Evolutionary conservation across 2,329 filamentous ascomycete species (phyloP).

Genomic region (Arthroderma sp.): DNA sequence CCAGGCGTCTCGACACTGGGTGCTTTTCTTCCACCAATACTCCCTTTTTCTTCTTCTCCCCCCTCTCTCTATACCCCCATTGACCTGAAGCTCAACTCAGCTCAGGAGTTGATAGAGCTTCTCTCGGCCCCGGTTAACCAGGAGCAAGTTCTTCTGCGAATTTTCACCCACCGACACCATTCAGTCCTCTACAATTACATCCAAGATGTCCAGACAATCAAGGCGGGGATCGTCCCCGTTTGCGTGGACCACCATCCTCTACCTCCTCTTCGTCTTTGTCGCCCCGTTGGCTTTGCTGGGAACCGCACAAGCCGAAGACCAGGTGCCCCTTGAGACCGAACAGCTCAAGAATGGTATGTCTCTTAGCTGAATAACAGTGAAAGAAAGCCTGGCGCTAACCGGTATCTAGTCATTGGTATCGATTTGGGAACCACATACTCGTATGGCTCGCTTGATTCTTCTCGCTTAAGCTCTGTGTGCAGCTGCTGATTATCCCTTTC

Average conservation of each 20-base stretch:
- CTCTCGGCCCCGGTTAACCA: neutral
- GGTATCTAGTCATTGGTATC: conserved; percentile 66
- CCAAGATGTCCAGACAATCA: conserved; percentile 49
- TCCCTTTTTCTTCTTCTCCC: conserved; percentile 15
- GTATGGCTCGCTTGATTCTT: conserved; percentile 18
- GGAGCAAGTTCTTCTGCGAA: neutral
- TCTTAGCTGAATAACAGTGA: neutral
- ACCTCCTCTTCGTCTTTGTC: conserved; percentile 78
- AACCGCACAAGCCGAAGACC: conserved; percentile 58
- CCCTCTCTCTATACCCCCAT: conserved; percentile 7
- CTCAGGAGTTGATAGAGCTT: conserved; percentile 4
- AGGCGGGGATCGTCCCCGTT: conserved; percentile 51
- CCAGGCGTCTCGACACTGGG: neutral
- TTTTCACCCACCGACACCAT: neutral
- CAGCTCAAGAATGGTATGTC: conserved; percentile 60
- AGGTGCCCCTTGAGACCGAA: conserved; percentile 53
- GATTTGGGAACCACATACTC: conserved; percentile 81
- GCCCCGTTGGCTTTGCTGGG: conserved; percentile 75
- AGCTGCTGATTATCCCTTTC: conserved; percentile 12
- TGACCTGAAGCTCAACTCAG: conserved; percentile 2
- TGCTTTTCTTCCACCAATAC: neutral
- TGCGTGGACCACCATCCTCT: conserved; percentile 81
- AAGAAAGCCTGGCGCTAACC: neutral
- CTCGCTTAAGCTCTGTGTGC: neutral
- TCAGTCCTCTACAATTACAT: conserved; percentile 7